Evolutionary conservation across 2,329 filamentous ascomycete species (phyloP), one percentile per base, ranked within the genome.

Genomic region (Plectosphaerella sp.): DNA sequence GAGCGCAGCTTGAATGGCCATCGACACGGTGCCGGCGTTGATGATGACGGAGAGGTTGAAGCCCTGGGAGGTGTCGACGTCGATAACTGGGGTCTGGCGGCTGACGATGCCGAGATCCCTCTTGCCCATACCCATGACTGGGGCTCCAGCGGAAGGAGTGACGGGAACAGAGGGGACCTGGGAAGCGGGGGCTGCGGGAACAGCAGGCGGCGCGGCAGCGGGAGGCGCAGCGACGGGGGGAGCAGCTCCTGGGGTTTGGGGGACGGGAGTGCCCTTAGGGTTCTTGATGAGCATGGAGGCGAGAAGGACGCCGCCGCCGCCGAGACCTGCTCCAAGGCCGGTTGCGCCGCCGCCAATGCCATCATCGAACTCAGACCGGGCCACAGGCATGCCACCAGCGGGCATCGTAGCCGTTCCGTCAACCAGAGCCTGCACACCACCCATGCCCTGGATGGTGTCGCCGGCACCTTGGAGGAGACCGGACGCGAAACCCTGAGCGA

Each of bases 311-410:
- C 63, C 67, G 35, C 69, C 63, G 3, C 62, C 63, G 0, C 67
- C 67, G 4, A 71, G 57, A 0, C 69, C 68, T 18, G 62, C 61
- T 8, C 67, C 69, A 25, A 72, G 65, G 1, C 68, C 68, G 16
- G 61, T 60, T 1, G 67, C 65, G 11, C 64, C 67, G 12, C 69
- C 69, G 15, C 61, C 62, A 16, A 70, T 54, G 2, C 65, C 63
- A 53, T 72, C 69, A 51, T 72, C 59, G 28, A 69, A 70, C 4
- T 52, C 49, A 6, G 68, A 52, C 18, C 59, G 63, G 20, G 58
- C 59, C 10, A 64, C 59, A 1, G 59, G 53, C 22, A 62, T 18
- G 1, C 54, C n/a, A 5, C 15, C 52, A 2, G 49, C 33, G 0
- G 62, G 61, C 37, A 55, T 51, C 12, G 47, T 59, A 4, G 64